Evolutionary conservation across 768 basidiomycete species (phyloP).

Genomic region (Austroboletus eburneus): DNA sequence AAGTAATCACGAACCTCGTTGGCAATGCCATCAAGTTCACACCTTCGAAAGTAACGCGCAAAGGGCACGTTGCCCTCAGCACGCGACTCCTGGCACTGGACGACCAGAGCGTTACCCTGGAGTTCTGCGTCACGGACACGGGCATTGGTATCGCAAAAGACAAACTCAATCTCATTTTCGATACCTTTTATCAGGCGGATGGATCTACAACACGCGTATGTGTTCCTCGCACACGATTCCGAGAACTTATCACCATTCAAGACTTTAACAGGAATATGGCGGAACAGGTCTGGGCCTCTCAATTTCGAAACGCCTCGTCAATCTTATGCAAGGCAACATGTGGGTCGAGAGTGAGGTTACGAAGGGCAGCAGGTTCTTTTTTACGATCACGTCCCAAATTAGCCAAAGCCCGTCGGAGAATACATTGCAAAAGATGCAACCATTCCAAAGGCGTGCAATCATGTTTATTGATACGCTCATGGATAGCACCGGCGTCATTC

Average conservation of each 20-base stretch:
- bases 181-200: conserved; percentile 98
- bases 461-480: conserved; percentile 85
- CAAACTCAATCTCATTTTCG: conserved; percentile 96
- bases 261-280: conserved; percentile 76
- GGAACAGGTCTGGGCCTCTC: conserved; percentile 95
- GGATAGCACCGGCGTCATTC: conserved; percentile 72
- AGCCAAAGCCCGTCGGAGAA: conserved; percentile 69
- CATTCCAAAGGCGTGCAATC: conserved; percentile 84
- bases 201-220: conserved; percentile 91
- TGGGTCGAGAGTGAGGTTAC: conserved; percentile 97
- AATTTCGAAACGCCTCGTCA: conserved; percentile 97
- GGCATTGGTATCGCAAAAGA: conserved; percentile 99
- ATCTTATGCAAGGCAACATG: conserved; percentile 97
- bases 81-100: conserved; percentile 76
- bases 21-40: conserved; percentile 99
- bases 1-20: conserved; percentile 93
- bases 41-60: conserved; percentile 67
- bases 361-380: conserved; percentile 93
- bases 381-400: conserved; percentile 88
- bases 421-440: conserved; percentile 73
- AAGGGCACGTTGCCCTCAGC: conserved; percentile 89
- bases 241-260: conserved; percentile 14
- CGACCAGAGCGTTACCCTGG: conserved; percentile 81
- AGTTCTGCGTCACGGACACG: conserved; percentile 97
- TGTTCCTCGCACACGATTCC: conserved; percentile 15